Percentiles rank a stretch among this genome's conserved stretches.
Evolutionary conservation across 441 rosid genomes (phyloP).

Genomic region (Syzygium syzygioides): DNA sequence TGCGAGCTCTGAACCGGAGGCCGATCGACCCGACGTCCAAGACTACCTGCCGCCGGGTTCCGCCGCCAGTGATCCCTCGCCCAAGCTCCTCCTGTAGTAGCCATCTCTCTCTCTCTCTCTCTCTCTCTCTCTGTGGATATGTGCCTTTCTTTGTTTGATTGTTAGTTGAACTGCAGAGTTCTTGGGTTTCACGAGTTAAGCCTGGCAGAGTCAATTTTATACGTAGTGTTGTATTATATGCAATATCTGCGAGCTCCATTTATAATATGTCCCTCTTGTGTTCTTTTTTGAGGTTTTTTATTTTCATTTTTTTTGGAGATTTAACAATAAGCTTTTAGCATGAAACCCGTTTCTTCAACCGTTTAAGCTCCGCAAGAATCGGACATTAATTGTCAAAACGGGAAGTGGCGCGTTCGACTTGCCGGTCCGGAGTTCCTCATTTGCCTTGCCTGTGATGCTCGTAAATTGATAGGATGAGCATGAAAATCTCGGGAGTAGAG

Average conservation of each 20-base stretch:
- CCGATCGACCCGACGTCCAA: slow-evolving; percentile 78
- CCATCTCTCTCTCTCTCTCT: neutral
- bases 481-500: neutral
- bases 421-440: neutral
- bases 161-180: neutral
- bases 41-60: slow-evolving; percentile 85
- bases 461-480: neutral
- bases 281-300: too few relatives aligned
- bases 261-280: neutral
- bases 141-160: neutral
- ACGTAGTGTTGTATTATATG: neutral
- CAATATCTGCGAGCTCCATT: neutral
- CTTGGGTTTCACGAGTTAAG: neutral
- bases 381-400: neutral
- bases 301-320: neutral
- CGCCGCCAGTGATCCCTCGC: slow-evolving; percentile 64
- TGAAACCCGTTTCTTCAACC: neutral
- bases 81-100: slow-evolving; percentile 70
- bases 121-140: neutral
- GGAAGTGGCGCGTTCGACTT: neutral
- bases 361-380: neutral
- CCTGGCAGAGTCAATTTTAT: neutral
- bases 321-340: neutral
- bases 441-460: neutral
- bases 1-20: slow-evolving; percentile 67